Percentiles rank a stretch among this genome's conserved stretches.
Evolutionary conservation across 768 basidiomycete genomes (phyloP).

Genomic region (Macrolepiota albuminosa): DNA sequence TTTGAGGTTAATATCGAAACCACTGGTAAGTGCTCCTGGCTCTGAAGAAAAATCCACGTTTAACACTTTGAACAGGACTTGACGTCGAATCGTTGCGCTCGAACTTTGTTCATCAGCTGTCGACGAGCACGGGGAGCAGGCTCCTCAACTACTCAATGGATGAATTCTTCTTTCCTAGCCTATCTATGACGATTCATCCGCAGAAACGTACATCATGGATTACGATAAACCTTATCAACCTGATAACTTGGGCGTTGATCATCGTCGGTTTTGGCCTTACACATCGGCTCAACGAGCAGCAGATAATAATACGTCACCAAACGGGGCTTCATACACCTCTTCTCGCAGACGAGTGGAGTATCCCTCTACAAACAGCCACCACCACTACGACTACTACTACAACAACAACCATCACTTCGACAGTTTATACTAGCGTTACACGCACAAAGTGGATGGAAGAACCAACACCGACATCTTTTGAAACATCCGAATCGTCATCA

Average conservation of each 20-base stretch:
- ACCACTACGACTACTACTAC: constrained; percentile 37
- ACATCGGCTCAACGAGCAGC: constrained; percentile 24
- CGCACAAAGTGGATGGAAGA: constrained; percentile 21
- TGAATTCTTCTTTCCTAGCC: constrained; percentile 53
- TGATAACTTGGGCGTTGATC: constrained; percentile 27
- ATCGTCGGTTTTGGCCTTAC: constrained; percentile 22
- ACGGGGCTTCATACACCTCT: not conserved
- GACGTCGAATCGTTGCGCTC: constrained; percentile 42
- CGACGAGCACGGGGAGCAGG: constrained; percentile 32
- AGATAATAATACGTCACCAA: not conserved
- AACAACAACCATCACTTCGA: constrained; percentile 36
- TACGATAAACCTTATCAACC: constrained; percentile 17
- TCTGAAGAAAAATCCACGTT: not conserved
- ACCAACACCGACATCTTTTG: constrained; percentile 9
- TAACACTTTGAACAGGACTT: constrained; percentile 27
- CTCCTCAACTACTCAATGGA: constrained; percentile 55
- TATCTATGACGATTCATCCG: constrained; percentile 35
- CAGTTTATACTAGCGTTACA: constrained; percentile 22
- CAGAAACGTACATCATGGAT: constrained; percentile 12
- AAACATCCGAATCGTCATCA: constrained; percentile 11
- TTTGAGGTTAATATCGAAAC: constrained; percentile 58
- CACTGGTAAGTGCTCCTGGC: constrained; percentile 37
- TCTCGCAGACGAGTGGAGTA: not conserved
- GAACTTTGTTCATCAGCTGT: constrained; percentile 52
- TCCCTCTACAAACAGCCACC: constrained; percentile 3